These are phyloP conservation scores for Backusella psychrophila DNA, from an alignment of 192 early-diverging fungal species.

Conservation along the genomic window DNA sequence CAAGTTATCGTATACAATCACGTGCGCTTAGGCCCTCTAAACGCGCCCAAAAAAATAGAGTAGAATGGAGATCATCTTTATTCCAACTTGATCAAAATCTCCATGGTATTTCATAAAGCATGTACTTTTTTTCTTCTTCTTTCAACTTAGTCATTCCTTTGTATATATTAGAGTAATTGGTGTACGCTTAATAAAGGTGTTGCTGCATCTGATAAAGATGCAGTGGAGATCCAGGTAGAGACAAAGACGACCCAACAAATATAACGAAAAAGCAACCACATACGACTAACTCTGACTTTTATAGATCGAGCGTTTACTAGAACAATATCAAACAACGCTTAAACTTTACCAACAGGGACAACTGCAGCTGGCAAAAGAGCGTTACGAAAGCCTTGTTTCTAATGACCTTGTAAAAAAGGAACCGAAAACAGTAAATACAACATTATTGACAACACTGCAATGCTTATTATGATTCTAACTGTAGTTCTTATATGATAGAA, in stretches of 20 bases:
- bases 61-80: neutral
- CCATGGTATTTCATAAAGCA: neutral
- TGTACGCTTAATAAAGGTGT: conserved; percentile 23
- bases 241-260: neutral
- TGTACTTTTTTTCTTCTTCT: neutral
- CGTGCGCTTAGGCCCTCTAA: neutral
- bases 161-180: conserved; percentile 26
- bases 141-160: neutral
- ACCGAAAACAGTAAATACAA: conserved; percentile 22
- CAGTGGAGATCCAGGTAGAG: conserved; percentile 31
- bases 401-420: conserved; percentile 41
- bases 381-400: conserved; percentile 38
- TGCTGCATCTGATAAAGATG: conserved; percentile 21
- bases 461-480: neutral
- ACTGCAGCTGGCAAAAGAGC: conserved; percentile 29
- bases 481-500: neutral
- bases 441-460: neutral
- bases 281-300: neutral
- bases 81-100: neutral
- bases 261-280: neutral
- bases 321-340: conserved; percentile 43
- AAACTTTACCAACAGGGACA: conserved; percentile 39
- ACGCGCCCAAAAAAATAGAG: neutral
- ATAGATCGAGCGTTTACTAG: conserved; percentile 47
- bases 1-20: neutral